These are phyloP conservation scores for Pythium rishiriense DNA, from an alignment of 352 stramenopile genomes.

Conservation along the genomic window DNA sequence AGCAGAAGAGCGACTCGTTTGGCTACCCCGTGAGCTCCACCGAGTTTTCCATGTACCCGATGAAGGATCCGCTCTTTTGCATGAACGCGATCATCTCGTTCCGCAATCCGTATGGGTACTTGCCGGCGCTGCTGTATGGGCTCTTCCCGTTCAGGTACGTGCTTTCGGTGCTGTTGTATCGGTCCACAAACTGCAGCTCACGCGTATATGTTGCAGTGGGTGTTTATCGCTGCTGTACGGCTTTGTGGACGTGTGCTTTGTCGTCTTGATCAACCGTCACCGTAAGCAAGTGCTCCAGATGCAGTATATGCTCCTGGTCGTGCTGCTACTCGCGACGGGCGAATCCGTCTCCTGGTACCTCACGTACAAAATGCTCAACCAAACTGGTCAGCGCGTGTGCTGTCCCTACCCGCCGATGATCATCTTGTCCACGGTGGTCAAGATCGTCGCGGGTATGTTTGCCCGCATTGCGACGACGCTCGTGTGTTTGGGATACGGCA, in stretches of 20 bases:
- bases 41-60: conserved; percentile 69
- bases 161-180: neutral
- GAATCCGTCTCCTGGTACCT: conserved; percentile 77
- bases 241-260: conserved; percentile 67
- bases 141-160: conserved; percentile 86
- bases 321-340: conserved; percentile 74
- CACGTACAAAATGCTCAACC: conserved; percentile 77
- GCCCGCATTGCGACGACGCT: conserved; percentile 75
- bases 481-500: conserved; percentile 80
- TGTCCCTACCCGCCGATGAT: conserved; percentile 75
- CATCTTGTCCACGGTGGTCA: conserved; percentile 70
- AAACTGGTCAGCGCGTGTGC: conserved; percentile 65
- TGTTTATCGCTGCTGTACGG: conserved; percentile 74
- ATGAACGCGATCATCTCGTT: conserved; percentile 71
- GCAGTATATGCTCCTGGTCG: conserved; percentile 81
- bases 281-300: conserved; percentile 72
- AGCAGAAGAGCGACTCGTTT: conserved; percentile 79
- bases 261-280: conserved; percentile 65
- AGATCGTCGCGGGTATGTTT: conserved; percentile 75
- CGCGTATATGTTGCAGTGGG: no score
- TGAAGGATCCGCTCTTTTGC: conserved; percentile 66
- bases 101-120: conserved; percentile 79
- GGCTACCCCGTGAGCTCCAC: conserved; percentile 76
- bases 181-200: no score
- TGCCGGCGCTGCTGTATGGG: conserved; percentile 77